Base-by-base conservation (phyloP, 1,284 basidiomycete genomes). In the Tilletiaria anomala region DNA sequence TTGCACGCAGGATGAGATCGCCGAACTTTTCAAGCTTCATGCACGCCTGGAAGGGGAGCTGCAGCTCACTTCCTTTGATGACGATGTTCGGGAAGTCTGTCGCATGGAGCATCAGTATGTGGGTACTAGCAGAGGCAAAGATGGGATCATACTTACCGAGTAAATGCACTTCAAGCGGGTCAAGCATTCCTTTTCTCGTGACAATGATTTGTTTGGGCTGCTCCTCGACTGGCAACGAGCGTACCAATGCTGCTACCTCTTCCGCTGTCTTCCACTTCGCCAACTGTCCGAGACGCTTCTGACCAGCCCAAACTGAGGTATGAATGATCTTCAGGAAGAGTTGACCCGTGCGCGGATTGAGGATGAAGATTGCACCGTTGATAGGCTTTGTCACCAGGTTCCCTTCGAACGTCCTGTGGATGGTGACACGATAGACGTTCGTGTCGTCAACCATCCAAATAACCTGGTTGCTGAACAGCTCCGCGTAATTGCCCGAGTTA, bases 1-100 rank as follows among this genome's bases (percentile, higher is more conserved):
- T 94, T 18, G 89, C 88, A 48, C 86, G 83, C 78, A 94, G 69
- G 56, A 94, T 94, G 47, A 97, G 73, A 68, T 99, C 93, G 71
- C 93, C 93, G 54, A 99, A 96, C 71, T 96, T 94, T 75, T 99
- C 93, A 78, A 97, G 89, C 76, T 97, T 96, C 81, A 99, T 88
- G 57, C 87, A 91, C 14, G 91, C 88, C 72, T 97, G 91, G 86
- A 97, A 97, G 1, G 93, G 93, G 47, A 97, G 72, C 67, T 97
- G 93, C 36, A 99, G 73, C 70, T 99, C 93, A 54, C 84, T 89
- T 42, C 93, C 93, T 73, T 97, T 96, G 75, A 99, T 97, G 69
- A 96, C 89, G 60, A 99, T 94, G 72, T 97, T 99, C 41, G 93
- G 93, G 81, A 99, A 97, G 72, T 96, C 93, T n/a, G n/a, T n/a